Evolutionary conservation across 768 basidiomycete genomes (phyloP).

Genomic region (Collybiopsis confluens): DNA sequence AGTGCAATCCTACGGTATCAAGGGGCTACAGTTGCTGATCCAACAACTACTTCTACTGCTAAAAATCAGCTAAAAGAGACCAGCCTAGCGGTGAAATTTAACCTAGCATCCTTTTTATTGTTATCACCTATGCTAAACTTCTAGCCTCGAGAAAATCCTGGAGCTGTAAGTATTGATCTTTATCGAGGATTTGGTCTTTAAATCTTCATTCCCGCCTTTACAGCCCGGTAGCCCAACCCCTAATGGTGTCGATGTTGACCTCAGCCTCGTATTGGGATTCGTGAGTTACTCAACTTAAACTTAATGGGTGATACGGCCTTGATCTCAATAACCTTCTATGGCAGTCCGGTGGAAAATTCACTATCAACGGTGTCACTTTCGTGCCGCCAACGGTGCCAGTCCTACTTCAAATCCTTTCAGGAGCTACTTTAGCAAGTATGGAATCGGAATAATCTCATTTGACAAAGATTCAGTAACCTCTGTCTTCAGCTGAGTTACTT

Average conservation of each 20-base stretch:
- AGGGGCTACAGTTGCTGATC: slow-evolving; percentile 28
- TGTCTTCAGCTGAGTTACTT: slow-evolving; percentile 19
- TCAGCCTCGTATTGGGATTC: neutral
- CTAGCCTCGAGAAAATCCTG: slow-evolving; percentile 1
- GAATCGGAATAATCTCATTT: too few species aligned
- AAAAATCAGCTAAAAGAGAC: neutral
- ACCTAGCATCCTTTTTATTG: neutral
- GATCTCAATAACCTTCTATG: neutral
- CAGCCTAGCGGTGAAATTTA: neutral
- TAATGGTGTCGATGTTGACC: neutral
- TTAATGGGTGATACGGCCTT: neutral
- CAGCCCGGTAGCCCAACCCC: neutral
- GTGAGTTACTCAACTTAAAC: neutral
- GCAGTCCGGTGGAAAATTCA: neutral
- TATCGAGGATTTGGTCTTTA: too few species aligned
- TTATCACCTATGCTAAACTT: neutral
- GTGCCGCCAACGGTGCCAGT: slow-evolving; percentile 1
- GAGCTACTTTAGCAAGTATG: neutral
- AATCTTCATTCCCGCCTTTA: neutral
- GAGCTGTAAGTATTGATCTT: neutral
- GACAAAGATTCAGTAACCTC: neutral
- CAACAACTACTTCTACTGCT: neutral
- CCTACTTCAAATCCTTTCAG: neutral
- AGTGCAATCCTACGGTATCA: slow-evolving; percentile 49
- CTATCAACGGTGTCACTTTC: neutral